These are phyloP conservation scores for Yarrowia sp. DNA, from an alignment of 805 yeast genomes.

Conservation along the genomic window DNA sequence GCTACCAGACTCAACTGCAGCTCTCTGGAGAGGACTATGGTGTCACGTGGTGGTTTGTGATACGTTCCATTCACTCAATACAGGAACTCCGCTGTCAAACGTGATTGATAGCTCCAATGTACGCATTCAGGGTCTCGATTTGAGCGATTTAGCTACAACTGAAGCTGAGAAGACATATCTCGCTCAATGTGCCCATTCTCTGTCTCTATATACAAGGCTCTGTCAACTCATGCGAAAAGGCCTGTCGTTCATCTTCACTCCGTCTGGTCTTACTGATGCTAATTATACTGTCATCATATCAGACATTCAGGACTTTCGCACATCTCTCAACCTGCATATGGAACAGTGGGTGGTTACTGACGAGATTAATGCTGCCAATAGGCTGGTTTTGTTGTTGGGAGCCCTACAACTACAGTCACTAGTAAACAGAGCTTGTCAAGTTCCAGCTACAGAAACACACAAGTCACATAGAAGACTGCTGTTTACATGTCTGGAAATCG, in stretches of 20 bases:
- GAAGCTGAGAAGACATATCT: conserved; percentile 5
- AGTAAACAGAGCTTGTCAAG: neutral
- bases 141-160: neutral
- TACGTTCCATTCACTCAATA: conserved; percentile 6
- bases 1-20: neutral
- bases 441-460: neutral
- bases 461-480: conserved; percentile 1
- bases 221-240: conserved; percentile 9
- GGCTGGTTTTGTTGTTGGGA: neutral
- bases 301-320: conserved; percentile 2
- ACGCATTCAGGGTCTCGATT: neutral
- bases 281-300: neutral
- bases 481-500: conserved; percentile 1
- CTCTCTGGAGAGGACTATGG: conserved; percentile 10
- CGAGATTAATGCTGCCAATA: conserved; percentile 6
- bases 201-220: neutral
- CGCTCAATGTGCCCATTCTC: conserved; percentile 1
- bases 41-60: conserved; percentile 7
- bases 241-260: neutral
- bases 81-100: neutral
- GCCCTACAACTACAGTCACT: conserved; percentile 4
- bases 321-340: conserved; percentile 6
- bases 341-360: conserved; percentile 17
- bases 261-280: neutral
- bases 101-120: conserved; percentile 15